Evolutionary conservation across 2,329 filamentous ascomycete genomes (phyloP).

Genomic region (Alternaria viburni): DNA sequence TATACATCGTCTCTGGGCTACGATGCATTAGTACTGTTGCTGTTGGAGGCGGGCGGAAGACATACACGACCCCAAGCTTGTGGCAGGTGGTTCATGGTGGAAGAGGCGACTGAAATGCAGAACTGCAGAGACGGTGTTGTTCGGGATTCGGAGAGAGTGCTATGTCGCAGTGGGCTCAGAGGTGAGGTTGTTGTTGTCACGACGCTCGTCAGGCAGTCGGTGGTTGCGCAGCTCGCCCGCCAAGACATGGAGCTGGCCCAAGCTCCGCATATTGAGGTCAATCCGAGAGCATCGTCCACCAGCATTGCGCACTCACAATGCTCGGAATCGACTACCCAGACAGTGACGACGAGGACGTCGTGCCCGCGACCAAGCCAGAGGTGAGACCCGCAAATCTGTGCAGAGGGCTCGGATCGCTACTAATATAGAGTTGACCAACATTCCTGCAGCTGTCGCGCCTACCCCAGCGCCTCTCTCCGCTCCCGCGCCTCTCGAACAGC

Average conservation of each 20-base stretch:
- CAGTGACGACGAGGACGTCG: conserved; percentile 55
- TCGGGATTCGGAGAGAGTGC: neutral
- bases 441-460: conserved; percentile 22
- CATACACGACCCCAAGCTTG: conserved; percentile 71
- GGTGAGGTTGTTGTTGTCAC: conserved; percentile 30
- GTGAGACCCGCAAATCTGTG: conserved; percentile 44
- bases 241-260: conserved; percentile 29
- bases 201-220: conserved; percentile 38
- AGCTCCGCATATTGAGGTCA: conserved; percentile 28
- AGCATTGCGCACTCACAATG: conserved; percentile 32
- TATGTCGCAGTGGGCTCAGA: conserved; percentile 18
- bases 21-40: conserved; percentile 30
- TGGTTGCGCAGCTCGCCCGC: conserved; percentile 27
- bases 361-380: conserved; percentile 40
- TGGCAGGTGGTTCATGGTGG: conserved; percentile 69
- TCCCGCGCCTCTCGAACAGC: conserved; percentile 14
- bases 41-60: conserved; percentile 15
- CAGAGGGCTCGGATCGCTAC: conserved; percentile 54
- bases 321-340: conserved; percentile 54
- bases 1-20: conserved; percentile 98
- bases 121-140: neutral
- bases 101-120: neutral
- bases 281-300: neutral
- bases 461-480: conserved; percentile 11
- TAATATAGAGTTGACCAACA: conserved; percentile 49